Conservation (phyloP, 2,329 filamentous ascomycete genomes). For the Fonsecaea pedrosoi region DNA sequence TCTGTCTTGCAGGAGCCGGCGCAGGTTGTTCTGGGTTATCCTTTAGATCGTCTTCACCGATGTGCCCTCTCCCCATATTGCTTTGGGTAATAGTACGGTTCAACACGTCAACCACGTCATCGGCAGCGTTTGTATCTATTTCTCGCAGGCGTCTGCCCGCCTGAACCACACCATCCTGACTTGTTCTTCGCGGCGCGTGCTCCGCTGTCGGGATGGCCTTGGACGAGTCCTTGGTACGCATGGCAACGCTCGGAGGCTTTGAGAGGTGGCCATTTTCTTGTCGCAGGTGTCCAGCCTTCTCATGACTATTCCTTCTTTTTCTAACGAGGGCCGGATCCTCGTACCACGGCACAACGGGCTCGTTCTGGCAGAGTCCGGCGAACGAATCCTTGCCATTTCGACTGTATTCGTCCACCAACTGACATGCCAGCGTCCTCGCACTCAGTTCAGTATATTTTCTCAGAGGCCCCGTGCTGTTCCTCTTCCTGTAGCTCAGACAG, state of each 20-base stretch:
- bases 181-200: conserved; percentile 15
- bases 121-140: conserved; percentile 7
- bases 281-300: conserved; percentile 16
- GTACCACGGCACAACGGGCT: conserved; percentile 40
- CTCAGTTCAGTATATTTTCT: conserved; percentile 81
- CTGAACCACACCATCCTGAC: conserved; percentile 26
- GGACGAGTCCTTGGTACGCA: conserved; percentile 18
- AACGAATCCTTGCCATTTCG: conserved; percentile 61
- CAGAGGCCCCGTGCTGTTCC: conserved; percentile 71
- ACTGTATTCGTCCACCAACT: conserved; percentile 71
- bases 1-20: conserved; percentile 23
- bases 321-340: conserved; percentile 30
- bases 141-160: conserved; percentile 23
- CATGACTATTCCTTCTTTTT: conserved; percentile 30
- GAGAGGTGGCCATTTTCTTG: conserved; percentile 23
- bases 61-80: neutral
- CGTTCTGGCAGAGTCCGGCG: conserved; percentile 36
- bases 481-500: conserved; percentile 78
- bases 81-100: neutral
- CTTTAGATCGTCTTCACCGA: neutral
- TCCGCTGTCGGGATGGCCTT: conserved; percentile 9
- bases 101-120: conserved; percentile 17
- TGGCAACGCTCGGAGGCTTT: conserved; percentile 6
- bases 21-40: neutral
- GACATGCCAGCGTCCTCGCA: conserved; percentile 79